These are phyloP conservation scores for Alternaria postmessia DNA, from an alignment of 2,329 filamentous ascomycete species.

Conservation along the genomic window DNA sequence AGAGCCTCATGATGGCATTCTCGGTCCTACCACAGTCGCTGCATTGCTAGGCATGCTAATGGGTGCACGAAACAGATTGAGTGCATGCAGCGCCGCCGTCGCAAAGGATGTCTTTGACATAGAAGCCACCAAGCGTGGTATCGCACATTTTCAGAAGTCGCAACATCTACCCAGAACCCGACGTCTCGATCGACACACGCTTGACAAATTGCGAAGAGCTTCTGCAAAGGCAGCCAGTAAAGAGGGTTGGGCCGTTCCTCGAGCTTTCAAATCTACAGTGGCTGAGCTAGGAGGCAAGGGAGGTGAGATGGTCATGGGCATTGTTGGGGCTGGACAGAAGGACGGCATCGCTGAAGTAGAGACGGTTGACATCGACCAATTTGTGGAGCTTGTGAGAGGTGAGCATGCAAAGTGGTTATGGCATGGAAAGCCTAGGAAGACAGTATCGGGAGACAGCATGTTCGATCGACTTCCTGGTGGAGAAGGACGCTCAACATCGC, in stretches of 20 bases:
- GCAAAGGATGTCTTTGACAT: constrained; percentile 93
- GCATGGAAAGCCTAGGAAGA: constrained; percentile 85
- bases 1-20: constrained; percentile 89
- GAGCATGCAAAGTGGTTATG: constrained; percentile 93
- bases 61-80: constrained; percentile 87
- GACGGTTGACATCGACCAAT: constrained; percentile 86
- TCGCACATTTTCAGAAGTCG: constrained; percentile 88
- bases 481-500: constrained; percentile 58
- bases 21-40: constrained; percentile 90
- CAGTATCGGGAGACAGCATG: constrained; percentile 43
- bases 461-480: constrained; percentile 50
- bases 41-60: constrained; percentile 87
- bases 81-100: constrained; percentile 83
- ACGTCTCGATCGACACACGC: constrained; percentile 81
- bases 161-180: constrained; percentile 81
- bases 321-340: constrained; percentile 84
- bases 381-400: constrained; percentile 79
- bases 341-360: constrained; percentile 91
- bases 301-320: constrained; percentile 94
- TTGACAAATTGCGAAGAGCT: constrained; percentile 79
- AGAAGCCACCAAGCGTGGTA: constrained; percentile 79
- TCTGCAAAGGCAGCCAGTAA: constrained; percentile 90
- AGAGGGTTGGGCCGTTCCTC: constrained; percentile 90
- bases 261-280: constrained; percentile 93
- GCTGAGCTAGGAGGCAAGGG: constrained; percentile 93